Evolutionary conservation across 768 basidiomycete species (phyloP), one percentile per base, ranked within the genome.

Genomic region (Trametes cinnabarina): DNA sequence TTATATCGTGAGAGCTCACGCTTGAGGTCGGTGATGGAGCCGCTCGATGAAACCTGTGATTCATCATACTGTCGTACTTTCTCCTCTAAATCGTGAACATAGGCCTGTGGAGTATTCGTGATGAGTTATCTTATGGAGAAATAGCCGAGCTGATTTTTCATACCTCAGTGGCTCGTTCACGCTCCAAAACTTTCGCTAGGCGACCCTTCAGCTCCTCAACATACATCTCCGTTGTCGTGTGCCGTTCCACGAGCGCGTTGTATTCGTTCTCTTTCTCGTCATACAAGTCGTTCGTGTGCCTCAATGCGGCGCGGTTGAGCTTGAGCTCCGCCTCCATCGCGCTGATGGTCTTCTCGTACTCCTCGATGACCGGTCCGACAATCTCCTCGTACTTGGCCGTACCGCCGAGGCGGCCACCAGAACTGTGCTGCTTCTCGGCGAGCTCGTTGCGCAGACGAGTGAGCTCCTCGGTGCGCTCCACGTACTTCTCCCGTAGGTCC

Each of bases 331-430:
- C 91, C 72, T 99, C 97, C 81, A 99, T 89, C 2, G 93, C 88
- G 40, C 86, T 82, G 63, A 98, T 96, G 1, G 94, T 93, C 79
- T 96, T 94, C 78, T 99, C 96, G 73, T 99, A 99, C 74, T 98
- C 94, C 73, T 97, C 92, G 50, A 99, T 97, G 65, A 99, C 94
- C 2, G 96, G 96, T 15, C 94, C 95, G 20, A 98, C 95, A 61
- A 90, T 94, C 73, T 93, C 92, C 67, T 93, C 92, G 66, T 93
- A 93, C 62, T 69, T 70, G 9, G 79, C 86, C 3, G 86, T 90
- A 17, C 84, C 89, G 3, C 83, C 81, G 20, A 87, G 65, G 32
- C 82, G 81, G 26, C 90, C 89, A 8, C 82, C 79, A 19, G 83
- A 83, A 19, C 70, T 65, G 39, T 88, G 81, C 63, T 89, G 86